Base-by-base conservation (phyloP, 345 rosid genomes). In the Clausena lansium region DNA sequence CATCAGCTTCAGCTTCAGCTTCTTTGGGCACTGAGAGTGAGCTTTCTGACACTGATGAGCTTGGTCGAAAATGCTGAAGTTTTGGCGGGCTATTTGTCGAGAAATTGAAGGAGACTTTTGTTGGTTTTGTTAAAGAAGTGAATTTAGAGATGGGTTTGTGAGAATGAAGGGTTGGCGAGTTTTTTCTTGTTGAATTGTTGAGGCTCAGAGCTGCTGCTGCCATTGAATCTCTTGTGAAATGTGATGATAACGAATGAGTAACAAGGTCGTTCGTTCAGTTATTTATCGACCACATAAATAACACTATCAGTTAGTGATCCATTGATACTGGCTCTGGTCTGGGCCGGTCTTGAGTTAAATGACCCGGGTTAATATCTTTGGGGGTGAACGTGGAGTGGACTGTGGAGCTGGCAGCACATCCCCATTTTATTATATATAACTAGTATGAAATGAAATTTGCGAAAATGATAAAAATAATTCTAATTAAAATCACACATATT, bases 141-240 rank as follows among this genome's bases (percentile, higher is more conserved):
- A 79, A 67, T 35, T 77, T 87, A 39, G 84, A 64, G 80, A 79
- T 75, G 74, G 82, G 84, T 77, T 82, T 84, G 55, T 63, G 84
- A 72, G 83, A 59, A 41, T 81, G 79, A 62, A 67, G 71, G 6
- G 83, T 75, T 45, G 91, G 77, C 71, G 83, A 72, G 57, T 79
- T 85, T 75, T 89, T 84, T 83, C 89, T 89, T 57, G 91, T 75
- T 71, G 93, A 82, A 77, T 89, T 91, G 84, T 89, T 92, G 83
- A 95, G 90, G 85, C 87, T 79, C 50, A 95, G 90, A 85, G 93
- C 84, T 77, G 98, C 97, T 97, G 93, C 89, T 50, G 84, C 86
- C 50, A 45, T 45, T 45, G 76, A 77, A 83, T 8, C 36, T 70
- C 30, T 50, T 60, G 76, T 57, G 77, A 76, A 71, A 47, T 33